These are phyloP conservation scores for Cajanus cajan DNA, from an alignment of 306 rosid genomes.

Conservation along the genomic window DNA sequence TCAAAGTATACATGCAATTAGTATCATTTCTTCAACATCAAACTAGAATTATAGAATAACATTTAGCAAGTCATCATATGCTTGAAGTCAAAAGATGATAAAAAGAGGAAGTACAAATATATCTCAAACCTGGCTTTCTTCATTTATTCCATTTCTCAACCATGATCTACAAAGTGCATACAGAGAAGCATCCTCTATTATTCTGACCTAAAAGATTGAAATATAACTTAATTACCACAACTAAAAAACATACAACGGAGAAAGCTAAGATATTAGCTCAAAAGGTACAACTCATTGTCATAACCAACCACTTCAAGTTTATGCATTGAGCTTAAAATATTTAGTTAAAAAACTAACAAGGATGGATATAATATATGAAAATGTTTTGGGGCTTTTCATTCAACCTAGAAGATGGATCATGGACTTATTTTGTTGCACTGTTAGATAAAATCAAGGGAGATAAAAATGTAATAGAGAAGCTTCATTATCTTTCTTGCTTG, in stretches of 20 bases:
- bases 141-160: constrained; percentile 71
- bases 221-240: constrained; percentile 16
- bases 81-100: constrained; percentile 10
- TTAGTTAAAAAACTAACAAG: neutral
- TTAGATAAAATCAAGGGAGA: no score
- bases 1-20: constrained; percentile 5
- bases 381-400: neutral
- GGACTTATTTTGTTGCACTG: neutral
- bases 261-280: constrained; percentile 21
- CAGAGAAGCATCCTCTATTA: constrained; percentile 74
- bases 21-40: constrained; percentile 10
- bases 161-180: constrained; percentile 89
- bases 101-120: neutral
- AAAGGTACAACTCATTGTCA: neutral
- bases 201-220: constrained; percentile 59
- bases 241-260: neutral
- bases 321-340: neutral
- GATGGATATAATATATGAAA: neutral
- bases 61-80: constrained; percentile 20
- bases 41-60: constrained; percentile 1
- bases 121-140: constrained; percentile 64
- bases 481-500: no score
- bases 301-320: neutral
- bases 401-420: neutral
- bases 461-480: no score